phyloP scores from a whole-genome alignment of 495 filamentous ascomycete genomes.

The Collariella sp. region DNA sequence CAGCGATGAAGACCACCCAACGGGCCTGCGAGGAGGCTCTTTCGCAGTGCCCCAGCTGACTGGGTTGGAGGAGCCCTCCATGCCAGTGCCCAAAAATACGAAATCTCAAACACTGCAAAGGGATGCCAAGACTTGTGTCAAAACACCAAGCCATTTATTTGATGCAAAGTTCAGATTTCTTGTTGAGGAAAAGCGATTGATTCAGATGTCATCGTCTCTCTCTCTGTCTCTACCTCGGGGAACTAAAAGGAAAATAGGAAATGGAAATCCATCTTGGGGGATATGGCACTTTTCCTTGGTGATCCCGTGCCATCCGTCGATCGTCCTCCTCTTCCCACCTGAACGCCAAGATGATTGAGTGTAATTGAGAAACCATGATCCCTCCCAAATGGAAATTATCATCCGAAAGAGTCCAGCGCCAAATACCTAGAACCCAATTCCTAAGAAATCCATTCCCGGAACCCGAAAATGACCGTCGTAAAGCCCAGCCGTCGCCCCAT shows the following conservation, averaged over 20 bases:
- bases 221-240: no score
- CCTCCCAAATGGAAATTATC: no score
- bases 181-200: background rate
- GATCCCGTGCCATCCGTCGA: background rate
- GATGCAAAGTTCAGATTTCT: no score
- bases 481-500: no score
- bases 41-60: background rate
- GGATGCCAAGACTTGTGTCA: background rate
- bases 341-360: background rate
- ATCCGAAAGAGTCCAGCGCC: no score
- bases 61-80: background rate
- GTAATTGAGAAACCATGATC: background rate
- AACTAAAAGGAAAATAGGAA: no score
- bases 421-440: no score
- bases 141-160: background rate
- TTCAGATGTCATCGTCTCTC: no score
- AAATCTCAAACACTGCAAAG: conserved; percentile 3
- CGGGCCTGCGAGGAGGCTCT: background rate
- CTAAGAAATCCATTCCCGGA: no score
- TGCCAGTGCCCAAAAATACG: conserved; percentile 7
- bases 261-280: no score
- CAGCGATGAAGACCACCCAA: background rate
- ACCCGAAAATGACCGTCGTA: no score
- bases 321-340: background rate
- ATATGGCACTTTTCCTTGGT: no score